Base-by-base conservation (phyloP, 257 asterid species). In the Solanum corneliomulleri region DNA sequence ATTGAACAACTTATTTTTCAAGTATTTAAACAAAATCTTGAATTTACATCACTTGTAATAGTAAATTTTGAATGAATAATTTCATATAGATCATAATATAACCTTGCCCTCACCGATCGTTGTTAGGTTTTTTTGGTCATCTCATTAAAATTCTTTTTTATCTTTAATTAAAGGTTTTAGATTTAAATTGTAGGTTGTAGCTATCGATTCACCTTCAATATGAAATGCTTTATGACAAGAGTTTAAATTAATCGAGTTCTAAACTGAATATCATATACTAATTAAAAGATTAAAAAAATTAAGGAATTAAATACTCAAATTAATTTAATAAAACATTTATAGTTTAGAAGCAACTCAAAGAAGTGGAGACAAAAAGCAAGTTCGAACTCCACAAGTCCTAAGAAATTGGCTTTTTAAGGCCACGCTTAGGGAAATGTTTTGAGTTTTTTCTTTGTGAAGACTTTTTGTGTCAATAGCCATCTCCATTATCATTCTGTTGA, bases 321-420 rank as follows among this genome's bases (percentile, higher is more conserved):
- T 37, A 74, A 20, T n/a, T 75, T 74, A 74, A 20, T 39, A 39
- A 37, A 33, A 33, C 2, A 3, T 4, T 74, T 16, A 74, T 37
- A 42, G 82, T n/a, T 76, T 78, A 25, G 27, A 78, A 78, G 84
- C 84, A 25, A 78, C 42, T 15, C 15, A 80, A 80, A 45, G 68
- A 83, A 62, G 41, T 62, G 77, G 39, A 2, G 16, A 62, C 66
- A 66, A 39, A 31, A 44, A 69, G 13, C 35, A 35, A 69, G 87
- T 68, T 70, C 8, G 11, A 49, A 72, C n/a, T 49, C 83, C 77
- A 52, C 85, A 68, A 47, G 33, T 64, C 89, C 88, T 23, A 78
- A 75, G 86, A 88, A 88, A 83, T 75, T 90, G 89, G 90, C 91
- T 89, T 89, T 77, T 89, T 39, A 83, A 64, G 76, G 70, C 88